phyloP scores from a whole-genome alignment of 306 rosid species.

The Vigna reflexopilosa region DNA sequence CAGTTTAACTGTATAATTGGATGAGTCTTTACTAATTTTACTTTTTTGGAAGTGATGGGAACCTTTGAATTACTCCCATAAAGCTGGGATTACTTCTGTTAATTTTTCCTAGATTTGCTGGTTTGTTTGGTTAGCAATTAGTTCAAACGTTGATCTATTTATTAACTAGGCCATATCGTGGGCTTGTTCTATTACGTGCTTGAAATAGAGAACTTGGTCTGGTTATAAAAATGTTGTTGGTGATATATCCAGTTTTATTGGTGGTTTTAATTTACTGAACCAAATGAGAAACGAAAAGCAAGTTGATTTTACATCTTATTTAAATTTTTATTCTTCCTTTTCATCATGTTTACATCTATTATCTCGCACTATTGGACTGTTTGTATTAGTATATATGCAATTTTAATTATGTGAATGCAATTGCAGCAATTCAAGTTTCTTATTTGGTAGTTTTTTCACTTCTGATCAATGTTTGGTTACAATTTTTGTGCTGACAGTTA shows the following conservation, averaged over 20 bases:
- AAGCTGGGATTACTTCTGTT: conserved; percentile 2
- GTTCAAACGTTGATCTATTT: not conserved
- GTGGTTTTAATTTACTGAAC: conserved; percentile 4
- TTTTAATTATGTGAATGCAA: conserved; percentile 5
- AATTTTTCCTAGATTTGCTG: not conserved
- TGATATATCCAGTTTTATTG: not conserved
- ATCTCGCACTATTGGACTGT: conserved; percentile 2
- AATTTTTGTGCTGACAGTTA: conserved; percentile 53
- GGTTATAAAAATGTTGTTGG: not conserved
- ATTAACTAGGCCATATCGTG: not conserved
- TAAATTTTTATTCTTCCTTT: conserved; percentile 14
- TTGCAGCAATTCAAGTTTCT: conserved; percentile 1
- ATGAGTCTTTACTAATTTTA: not conserved
- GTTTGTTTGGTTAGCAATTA: conserved; percentile 11
- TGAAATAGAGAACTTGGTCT: not conserved
- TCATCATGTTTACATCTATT: not conserved
- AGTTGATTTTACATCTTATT: conserved; percentile 11
- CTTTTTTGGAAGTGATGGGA: not conserved
- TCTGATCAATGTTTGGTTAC: conserved; percentile 5
- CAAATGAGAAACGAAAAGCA: not conserved
- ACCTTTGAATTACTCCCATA: conserved; percentile 1
- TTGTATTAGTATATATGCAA: not conserved
- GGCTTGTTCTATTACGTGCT: not conserved
- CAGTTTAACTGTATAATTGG: conserved; percentile 1
- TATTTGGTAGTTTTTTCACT: not conserved